Conservation (phyloP, 139 green algal genomes). For the Haematococcus sp. region DNA sequence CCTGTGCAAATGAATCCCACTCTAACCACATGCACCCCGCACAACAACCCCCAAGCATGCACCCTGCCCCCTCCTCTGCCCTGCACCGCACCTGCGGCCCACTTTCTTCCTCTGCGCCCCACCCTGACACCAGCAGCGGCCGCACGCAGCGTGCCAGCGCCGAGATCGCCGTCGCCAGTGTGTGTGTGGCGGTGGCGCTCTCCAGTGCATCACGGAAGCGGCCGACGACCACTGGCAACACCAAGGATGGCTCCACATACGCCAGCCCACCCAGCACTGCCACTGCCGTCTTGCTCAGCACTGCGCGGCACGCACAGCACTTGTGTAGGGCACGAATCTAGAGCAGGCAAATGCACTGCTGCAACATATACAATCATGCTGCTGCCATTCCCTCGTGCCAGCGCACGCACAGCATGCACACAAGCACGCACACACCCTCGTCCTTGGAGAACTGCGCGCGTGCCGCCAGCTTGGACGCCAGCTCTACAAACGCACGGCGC, state of each 20-base stretch:
- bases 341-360: not conserved
- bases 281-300: slow-evolving; percentile 34
- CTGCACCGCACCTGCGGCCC: slow-evolving; percentile 24
- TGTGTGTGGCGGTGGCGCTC: slow-evolving; percentile 69
- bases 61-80: too few species aligned
- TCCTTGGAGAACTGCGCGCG: slow-evolving; percentile 84
- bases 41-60: too few species aligned
- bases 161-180: slow-evolving; percentile 48
- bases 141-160: slow-evolving; percentile 71
- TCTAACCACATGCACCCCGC: too few species aligned
- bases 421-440: too few species aligned
- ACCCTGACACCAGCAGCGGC: slow-evolving; percentile 76
- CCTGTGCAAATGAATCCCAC: too few species aligned
- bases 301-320: slow-evolving; percentile 11
- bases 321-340: not conserved
- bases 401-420: too few species aligned
- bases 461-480: slow-evolving; percentile 62
- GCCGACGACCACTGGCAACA: slow-evolving; percentile 74
- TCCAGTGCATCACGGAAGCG: slow-evolving; percentile 70
- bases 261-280: slow-evolving; percentile 56
- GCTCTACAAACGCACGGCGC: slow-evolving; percentile 32
- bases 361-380: not conserved
- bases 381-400: too few species aligned
- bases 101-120: slow-evolving; percentile 21
- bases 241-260: slow-evolving; percentile 60